Base-by-base conservation (phyloP, 352 stramenopile species). In the Phytophthora cajani region DNA sequence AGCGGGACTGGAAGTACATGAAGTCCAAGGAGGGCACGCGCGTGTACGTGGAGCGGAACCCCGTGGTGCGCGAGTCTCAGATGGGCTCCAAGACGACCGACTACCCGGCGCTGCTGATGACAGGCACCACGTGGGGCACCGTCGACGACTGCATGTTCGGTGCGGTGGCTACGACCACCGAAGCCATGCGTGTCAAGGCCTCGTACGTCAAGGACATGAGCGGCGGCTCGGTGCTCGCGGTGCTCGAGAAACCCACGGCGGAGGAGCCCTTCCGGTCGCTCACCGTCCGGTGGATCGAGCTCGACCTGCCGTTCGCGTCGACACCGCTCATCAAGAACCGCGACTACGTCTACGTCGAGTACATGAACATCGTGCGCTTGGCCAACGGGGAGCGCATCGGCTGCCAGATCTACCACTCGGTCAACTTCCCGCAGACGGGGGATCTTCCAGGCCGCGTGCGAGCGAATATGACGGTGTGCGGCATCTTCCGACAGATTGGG, bases 351-450 rank as follows among this genome's bases (percentile, higher is more conserved):
- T 83, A 82, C 52, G 40, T 87, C 11, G 71, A 87, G 62, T 80
- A 78, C 56, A 86, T 73, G 12, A 79, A 77, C 16, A 74, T 84
- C n/a, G 67, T 80, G 19, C 52, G 64, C 5, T 66, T 78, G 25
- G 50, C 62, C 0, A 72, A 70, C 11, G 74, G 76, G 2, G 79
- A 87, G 55, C 71, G 50, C 7, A 68, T 87, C 52, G 79, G 79
- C 8, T 87, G 76, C 44, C 74, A 85, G 59, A 63, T 87, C 11
- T 57, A 80, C 55, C 82, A 90, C 68, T 88, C 80, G 23, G 66
- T 90, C n/a, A 64, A 77, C 23, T 75, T 89, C 16, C 55, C 71
- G 5, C 64, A 87, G 38, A 71, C 80, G 6, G 69, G 68, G 16
- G 64, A 75, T 8, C 54, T 88, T 2, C 57, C 69, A 2, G 36